Percentiles rank a stretch among this genome's conserved stretches.
Conservation (phyloP, 345 rosid species). For the Rhodomyrtus tomentosa region DNA sequence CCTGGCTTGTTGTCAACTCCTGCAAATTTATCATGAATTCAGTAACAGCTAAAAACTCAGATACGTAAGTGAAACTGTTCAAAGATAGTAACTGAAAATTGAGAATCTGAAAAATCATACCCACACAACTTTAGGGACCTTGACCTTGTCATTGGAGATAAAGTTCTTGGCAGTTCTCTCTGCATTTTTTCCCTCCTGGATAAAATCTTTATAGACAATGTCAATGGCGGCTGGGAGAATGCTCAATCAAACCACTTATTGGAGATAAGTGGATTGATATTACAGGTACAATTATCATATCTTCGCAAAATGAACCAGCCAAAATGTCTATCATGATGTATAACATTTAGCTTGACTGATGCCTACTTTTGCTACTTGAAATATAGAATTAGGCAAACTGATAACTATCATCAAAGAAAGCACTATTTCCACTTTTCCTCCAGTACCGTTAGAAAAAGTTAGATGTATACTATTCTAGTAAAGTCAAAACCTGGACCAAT, state of each 20-base stretch:
- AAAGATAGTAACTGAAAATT: not conserved
- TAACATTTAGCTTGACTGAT: not conserved
- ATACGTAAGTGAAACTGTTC: not conserved
- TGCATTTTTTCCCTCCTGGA: slow-evolving; percentile 72
- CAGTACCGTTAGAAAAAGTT: not conserved
- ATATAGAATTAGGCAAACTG: not conserved
- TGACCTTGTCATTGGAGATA: slow-evolving; percentile 35
- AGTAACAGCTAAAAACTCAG: not conserved
- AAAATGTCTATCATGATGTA: not conserved
- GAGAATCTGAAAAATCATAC: slow-evolving; percentile 18
- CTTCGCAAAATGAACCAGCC: not conserved
- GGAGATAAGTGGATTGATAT: not conserved
- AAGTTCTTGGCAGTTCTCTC: slow-evolving; percentile 65
- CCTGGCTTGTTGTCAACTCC: slow-evolving; percentile 67
- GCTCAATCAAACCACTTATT: not conserved
- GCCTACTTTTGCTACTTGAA: not conserved
- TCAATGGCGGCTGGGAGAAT: not conserved
- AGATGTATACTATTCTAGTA: not conserved
- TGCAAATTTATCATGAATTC: slow-evolving; percentile 2
- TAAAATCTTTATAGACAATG: slow-evolving; percentile 46
- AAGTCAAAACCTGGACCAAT: not conserved
- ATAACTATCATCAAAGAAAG: not conserved
- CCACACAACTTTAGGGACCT: slow-evolving; percentile 62
- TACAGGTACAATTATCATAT: not conserved
- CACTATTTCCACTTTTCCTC: not conserved